Conservation (phyloP, 1,284 basidiomycete species). For the Meira miltonrushii region DNA sequence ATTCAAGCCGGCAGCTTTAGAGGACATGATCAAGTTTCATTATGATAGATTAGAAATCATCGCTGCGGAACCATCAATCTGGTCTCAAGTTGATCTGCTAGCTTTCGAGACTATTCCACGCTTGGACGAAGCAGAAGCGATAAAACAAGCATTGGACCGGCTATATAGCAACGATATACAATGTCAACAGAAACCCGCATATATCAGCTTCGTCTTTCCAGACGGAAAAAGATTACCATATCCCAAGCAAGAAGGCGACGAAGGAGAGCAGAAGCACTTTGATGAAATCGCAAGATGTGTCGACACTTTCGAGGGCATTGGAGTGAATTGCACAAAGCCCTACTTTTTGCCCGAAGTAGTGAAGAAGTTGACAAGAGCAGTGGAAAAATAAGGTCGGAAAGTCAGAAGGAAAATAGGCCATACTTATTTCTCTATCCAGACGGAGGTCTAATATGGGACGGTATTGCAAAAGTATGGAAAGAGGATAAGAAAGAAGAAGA, state of each 20-base stretch:
- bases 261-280: slow-evolving; percentile 10
- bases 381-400: slow-evolving; percentile 14
- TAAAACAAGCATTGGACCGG: slow-evolving; percentile 28
- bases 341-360: slow-evolving; percentile 26
- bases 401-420: slow-evolving; percentile 1
- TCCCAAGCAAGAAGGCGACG: slow-evolving; percentile 16
- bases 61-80: slow-evolving; percentile 17
- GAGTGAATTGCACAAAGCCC: slow-evolving; percentile 47
- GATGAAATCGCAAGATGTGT: slow-evolving; percentile 9
- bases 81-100: slow-evolving; percentile 31
- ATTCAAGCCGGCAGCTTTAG: background rate
- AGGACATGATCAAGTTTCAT: slow-evolving; percentile 33
- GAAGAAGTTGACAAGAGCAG: slow-evolving; percentile 21
- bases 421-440: slow-evolving; percentile 31
- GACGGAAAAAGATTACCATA: slow-evolving; percentile 28
- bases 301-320: slow-evolving; percentile 27
- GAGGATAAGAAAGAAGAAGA: slow-evolving; percentile 14
- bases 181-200: slow-evolving; percentile 6
- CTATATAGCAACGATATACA: background rate
- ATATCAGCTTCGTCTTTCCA: slow-evolving; percentile 20
- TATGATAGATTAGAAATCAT: slow-evolving; percentile 25
- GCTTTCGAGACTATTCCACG: slow-evolving; percentile 43
- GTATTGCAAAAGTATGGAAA: slow-evolving; percentile 29
- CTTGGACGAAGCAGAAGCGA: slow-evolving; percentile 37
- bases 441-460: slow-evolving; percentile 42